Percentiles rank a stretch among this genome's conserved stretches.
phyloP scores from a whole-genome alignment of 192 early-diverging fungal species.

The Rhizoclosmatium globosum region DNA sequence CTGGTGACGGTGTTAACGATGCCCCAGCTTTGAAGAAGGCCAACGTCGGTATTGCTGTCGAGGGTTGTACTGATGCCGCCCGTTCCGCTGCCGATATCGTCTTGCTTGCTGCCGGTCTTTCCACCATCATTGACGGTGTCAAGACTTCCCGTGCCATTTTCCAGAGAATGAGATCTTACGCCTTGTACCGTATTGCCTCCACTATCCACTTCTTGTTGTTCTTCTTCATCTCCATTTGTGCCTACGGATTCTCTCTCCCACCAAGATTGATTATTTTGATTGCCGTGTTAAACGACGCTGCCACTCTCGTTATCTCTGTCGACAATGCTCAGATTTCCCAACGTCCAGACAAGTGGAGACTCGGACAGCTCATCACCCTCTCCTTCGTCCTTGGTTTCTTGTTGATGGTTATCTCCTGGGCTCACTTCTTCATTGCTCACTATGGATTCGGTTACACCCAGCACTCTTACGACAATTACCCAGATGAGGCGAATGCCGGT shows the following conservation, averaged over 20 bases:
- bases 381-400: constrained; percentile 84
- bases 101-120: constrained; percentile 86
- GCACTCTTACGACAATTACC: neutral
- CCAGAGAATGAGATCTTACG: constrained; percentile 84
- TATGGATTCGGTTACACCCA: constrained; percentile 59
- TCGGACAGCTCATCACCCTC: constrained; percentile 86
- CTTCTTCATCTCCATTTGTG: constrained; percentile 88
- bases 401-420: constrained; percentile 72
- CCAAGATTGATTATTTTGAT: constrained; percentile 88
- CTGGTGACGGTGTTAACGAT: constrained; percentile 98
- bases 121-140: constrained; percentile 95
- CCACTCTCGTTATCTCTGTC: constrained; percentile 91
- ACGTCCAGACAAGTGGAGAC: constrained; percentile 87
- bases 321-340: constrained; percentile 85
- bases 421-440: constrained; percentile 80
- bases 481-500: constrained; percentile 39
- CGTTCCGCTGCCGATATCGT: constrained; percentile 97
- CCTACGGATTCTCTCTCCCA: constrained; percentile 84
- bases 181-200: constrained; percentile 93
- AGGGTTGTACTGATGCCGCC: constrained; percentile 96
- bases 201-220: constrained; percentile 95
- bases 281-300: constrained; percentile 91
- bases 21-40: constrained; percentile 98
- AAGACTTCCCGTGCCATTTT: constrained; percentile 92
- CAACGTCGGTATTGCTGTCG: constrained; percentile 97